Base-by-base conservation (phyloP, 352 stramenopile genomes). In the Achlya hypogyna region DNA sequence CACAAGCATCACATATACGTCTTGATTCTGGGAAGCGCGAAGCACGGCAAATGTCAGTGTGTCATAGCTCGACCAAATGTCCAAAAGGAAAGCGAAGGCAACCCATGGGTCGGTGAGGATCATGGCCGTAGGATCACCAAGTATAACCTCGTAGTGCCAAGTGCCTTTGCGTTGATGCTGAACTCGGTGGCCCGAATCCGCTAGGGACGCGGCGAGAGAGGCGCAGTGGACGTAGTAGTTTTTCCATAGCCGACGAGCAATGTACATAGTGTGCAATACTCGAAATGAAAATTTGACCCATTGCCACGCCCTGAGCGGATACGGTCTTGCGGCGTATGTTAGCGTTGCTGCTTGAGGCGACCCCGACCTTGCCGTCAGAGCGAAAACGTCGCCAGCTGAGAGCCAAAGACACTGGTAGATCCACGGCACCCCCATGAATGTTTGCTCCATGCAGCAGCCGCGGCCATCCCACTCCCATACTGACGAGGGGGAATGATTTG, bases 381-480 rank as follows among this genome's bases (percentile, higher is more conserved):
- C 49, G 25, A 56, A n/a, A 16, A 27, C 49, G 49, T 56, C 31
- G 49, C 49, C 49, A 20, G 10, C 6, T 20, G 25, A 27, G 31
- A 56, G 25, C 49, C 49, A 56, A 38, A 56, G 25, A 56, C 49
- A 56, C 8, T 56, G 49, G 31, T 56, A 56, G 25, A 56, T 56
- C 49, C 25, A 56, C 6, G 49, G 49, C 31, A 22, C 10, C 31
- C 10, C 8, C 16, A 56, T n/a, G 31, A 56, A 56, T 1, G 31
- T 38, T 56, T 56, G 49, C 2, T 56, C 49, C 49, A 56, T 56
- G 8, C 49, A 56, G 25, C 25, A 27, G 25, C 49, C 49, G 20
- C 49, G 25, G 8, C 49, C 49, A 20, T 56, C 49, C 49, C 49
- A 56, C 1, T 10, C 25, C n/a, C n/a, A n/a, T n/a, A n/a, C n/a